Base-by-base conservation (phyloP, 202 grass and related monocot genomes). In the Cymbopogon flexuosus region DNA sequence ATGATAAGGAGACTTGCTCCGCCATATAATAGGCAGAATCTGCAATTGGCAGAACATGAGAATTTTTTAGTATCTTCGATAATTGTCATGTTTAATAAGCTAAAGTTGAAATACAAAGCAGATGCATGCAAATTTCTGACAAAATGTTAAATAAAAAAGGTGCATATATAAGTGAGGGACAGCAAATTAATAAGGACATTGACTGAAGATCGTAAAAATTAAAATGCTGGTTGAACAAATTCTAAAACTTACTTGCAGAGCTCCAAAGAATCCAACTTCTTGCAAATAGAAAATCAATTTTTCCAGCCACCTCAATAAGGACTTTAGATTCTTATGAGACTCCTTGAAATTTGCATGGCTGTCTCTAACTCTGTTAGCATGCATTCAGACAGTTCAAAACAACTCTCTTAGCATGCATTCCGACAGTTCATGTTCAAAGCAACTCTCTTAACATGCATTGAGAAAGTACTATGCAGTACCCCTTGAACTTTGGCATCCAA, bases 251-350 rank as follows among this genome's bases (percentile, higher is more conserved):
- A 94, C 94, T 83, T 90, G 89, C 64, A 94, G 31, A 84, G 94
- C 89, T 58, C 94, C 94, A 87, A 54, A 93, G 83, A 91, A 82
- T 68, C 94, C 91, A 87, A 97, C 51, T 82, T 92, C 88, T 83
- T 94, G 80, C 78, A 97, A 89, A 87, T 85, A 92, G 73, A 97
- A 97, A 70, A 90, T 63, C 37, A 94, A 76, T 69, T 92, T 87
- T 65, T 88, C 87, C 0, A 12, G 10, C 41, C 2, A 43, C 10
- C 41, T 43, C 10, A 11, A 41, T 41, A 41, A 41, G 40, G 40
- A 41, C 40, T 42, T 93, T 57, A 94, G 78, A 76, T 90, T 89
- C 85, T 90, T 97, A 46, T 89, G 87, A 83, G 58, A 89, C 81
- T 87, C 77, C 59, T 83, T 88, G 77, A 90, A 80, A 89, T 45